Evolutionary conservation across 208 protist genomes (phyloP).

Genomic region (Spongospora subterranea): DNA sequence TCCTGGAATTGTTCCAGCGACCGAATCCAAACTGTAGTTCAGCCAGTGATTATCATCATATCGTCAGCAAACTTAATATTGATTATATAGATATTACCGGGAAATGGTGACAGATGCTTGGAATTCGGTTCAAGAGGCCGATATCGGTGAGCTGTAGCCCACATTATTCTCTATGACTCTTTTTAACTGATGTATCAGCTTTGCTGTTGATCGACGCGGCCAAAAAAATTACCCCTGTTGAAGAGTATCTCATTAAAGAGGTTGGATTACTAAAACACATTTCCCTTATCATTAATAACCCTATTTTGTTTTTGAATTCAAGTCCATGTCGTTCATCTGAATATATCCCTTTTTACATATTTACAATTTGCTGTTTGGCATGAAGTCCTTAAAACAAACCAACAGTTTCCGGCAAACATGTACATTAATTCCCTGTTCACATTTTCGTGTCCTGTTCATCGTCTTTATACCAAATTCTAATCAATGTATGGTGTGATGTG

Average conservation of each 20-base stretch:
- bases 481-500: too few relatives aligned
- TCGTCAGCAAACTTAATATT: background rate
- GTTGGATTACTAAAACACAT: background rate
- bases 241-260: conserved; percentile 5
- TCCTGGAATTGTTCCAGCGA: background rate
- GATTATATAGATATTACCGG: background rate
- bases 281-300: too few relatives aligned
- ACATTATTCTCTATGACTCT: background rate
- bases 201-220: conserved; percentile 27
- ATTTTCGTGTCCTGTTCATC: too few relatives aligned
- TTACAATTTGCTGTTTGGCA: too few relatives aligned
- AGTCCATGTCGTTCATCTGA: too few relatives aligned
- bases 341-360: too few relatives aligned
- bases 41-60: background rate
- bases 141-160: background rate
- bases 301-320: too few relatives aligned
- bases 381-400: too few relatives aligned
- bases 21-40: background rate
- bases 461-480: too few relatives aligned
- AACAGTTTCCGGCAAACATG: too few relatives aligned
- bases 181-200: background rate
- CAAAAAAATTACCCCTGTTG: background rate
- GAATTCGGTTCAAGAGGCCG: background rate
- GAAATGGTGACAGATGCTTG: conserved; percentile 32
- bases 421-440: too few relatives aligned